Evolutionary conservation across 331 rosid genomes (phyloP).

Genomic region (Rosa hybrid): DNA sequence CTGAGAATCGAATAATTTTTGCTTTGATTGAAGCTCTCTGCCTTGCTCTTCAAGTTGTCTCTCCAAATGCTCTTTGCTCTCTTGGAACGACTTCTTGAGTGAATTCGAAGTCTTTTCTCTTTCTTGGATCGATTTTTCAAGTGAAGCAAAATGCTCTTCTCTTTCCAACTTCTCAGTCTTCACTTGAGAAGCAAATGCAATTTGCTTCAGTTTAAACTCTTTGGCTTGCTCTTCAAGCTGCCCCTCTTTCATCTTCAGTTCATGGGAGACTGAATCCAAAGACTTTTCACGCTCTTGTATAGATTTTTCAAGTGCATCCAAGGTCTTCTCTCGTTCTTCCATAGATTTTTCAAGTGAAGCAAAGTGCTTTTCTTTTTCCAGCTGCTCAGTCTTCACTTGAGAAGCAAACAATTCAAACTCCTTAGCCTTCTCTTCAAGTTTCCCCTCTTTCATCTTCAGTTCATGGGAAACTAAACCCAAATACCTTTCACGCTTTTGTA

Average conservation of each 20-base stretch:
- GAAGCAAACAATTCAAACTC: slow-evolving; percentile 20
- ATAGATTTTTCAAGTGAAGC: neutral
- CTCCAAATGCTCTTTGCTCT: slow-evolving; percentile 9
- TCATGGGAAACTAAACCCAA: neutral
- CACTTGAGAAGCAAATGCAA: too few relatives aligned
- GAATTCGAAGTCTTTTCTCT: neutral
- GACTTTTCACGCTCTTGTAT: slow-evolving; percentile 25
- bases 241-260: too few relatives aligned
- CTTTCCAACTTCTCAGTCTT: neutral
- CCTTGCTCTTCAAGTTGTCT: slow-evolving; percentile 12
- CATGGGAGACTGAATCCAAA: neutral
- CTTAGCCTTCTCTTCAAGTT: too few relatives aligned
- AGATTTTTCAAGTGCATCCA: neutral
- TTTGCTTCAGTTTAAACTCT: neutral
- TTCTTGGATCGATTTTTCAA: neutral
- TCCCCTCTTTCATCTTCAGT: neutral
- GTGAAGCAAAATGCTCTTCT: neutral
- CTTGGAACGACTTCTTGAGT: neutral
- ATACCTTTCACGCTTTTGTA: slow-evolving; percentile 14
- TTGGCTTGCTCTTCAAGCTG: too few relatives aligned
- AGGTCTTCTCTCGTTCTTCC: neutral
- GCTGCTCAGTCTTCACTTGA: neutral
- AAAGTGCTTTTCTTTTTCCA: neutral
- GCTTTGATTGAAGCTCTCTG: neutral
- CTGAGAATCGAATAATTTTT: neutral